These are phyloP conservation scores for Vanilla planifolia DNA, from an alignment of 106 monocot genomes.

Conservation along the genomic window DNA sequence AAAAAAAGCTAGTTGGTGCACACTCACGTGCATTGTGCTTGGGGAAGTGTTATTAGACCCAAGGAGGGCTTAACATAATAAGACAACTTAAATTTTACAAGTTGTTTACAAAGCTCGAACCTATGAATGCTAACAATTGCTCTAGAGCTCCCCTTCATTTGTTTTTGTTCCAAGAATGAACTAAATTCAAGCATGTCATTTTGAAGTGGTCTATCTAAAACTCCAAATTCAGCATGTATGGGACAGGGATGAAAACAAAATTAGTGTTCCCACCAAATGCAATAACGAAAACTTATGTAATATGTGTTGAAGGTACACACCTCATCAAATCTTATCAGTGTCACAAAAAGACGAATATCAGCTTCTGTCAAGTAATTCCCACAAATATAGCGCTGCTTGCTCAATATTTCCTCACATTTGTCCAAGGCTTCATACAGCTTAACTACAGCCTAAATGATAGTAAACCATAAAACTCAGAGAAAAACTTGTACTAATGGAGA, in stretches of 20 bases:
- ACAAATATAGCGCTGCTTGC: constrained; percentile 79
- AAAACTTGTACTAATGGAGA: background rate
- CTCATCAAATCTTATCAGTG: constrained; percentile 98
- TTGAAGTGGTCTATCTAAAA: too few relatives aligned
- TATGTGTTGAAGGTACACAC: constrained; percentile 24
- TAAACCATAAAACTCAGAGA: background rate
- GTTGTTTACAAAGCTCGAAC: too few relatives aligned
- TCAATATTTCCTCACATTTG: constrained; percentile 79
- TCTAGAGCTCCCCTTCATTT: too few relatives aligned
- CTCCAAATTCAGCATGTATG: too few relatives aligned
- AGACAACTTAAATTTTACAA: too few relatives aligned
- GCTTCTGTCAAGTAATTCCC: constrained; percentile 81
- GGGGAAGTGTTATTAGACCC: too few relatives aligned
- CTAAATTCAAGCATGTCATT: too few relatives aligned
- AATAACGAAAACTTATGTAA: background rate
- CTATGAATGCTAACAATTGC: too few relatives aligned
- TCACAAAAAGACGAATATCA: constrained; percentile 86
- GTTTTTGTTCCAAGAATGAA: too few relatives aligned
- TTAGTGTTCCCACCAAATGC: background rate
- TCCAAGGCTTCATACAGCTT: constrained; percentile 68
- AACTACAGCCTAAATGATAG: constrained; percentile 47
- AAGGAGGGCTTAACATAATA: too few relatives aligned
- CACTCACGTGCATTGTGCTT: too few relatives aligned
- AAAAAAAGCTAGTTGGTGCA: too few relatives aligned
- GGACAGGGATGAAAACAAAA: background rate